Conservation (phyloP, 345 rosid genomes). For the Arabidopsis suecica region DNA sequence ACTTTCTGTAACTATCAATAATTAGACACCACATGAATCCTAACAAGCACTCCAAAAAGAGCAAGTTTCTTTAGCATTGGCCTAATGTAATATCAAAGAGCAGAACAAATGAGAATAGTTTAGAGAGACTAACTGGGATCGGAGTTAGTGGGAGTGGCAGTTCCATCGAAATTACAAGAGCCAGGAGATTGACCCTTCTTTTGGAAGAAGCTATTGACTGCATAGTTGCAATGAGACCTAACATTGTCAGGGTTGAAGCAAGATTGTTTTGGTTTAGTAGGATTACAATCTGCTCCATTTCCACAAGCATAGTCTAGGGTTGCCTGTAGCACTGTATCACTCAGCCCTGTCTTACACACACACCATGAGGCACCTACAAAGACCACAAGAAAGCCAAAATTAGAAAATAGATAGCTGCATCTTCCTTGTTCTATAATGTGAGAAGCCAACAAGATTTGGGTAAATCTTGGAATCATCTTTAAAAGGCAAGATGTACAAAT, state of each 20-base stretch:
- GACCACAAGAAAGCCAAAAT: conserved; percentile 4
- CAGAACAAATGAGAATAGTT: neutral
- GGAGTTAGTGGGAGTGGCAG: conserved; percentile 57
- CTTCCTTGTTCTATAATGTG: conserved; percentile 3
- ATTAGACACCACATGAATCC: conserved; percentile 19
- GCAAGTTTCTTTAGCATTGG: neutral
- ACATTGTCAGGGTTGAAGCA: conserved; percentile 83
- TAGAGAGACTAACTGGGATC: conserved; percentile 62
- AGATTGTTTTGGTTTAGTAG: conserved; percentile 57
- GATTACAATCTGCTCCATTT: conserved; percentile 90
- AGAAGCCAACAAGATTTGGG: conserved; percentile 27
- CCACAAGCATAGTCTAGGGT: conserved; percentile 95
- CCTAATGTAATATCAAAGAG: neutral
- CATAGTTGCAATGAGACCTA: conserved; percentile 78
- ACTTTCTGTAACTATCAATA: conserved; percentile 31
- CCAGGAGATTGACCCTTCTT: conserved; percentile 72
- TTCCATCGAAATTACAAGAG: conserved; percentile 79
- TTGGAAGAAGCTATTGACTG: conserved; percentile 93
- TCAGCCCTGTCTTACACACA: conserved; percentile 70
- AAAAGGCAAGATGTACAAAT: conserved; percentile 9
- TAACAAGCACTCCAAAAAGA: conserved; percentile 3
- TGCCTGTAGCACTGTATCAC: conserved; percentile 67
- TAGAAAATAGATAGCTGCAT: neutral
- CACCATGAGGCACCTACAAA: conserved; percentile 76
- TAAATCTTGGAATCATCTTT: conserved; percentile 12